Percentiles rank a stretch among this genome's conserved stretches.
phyloP scores from a whole-genome alignment of 202 grass and related monocot genomes.

The Zoysia matrella region DNA sequence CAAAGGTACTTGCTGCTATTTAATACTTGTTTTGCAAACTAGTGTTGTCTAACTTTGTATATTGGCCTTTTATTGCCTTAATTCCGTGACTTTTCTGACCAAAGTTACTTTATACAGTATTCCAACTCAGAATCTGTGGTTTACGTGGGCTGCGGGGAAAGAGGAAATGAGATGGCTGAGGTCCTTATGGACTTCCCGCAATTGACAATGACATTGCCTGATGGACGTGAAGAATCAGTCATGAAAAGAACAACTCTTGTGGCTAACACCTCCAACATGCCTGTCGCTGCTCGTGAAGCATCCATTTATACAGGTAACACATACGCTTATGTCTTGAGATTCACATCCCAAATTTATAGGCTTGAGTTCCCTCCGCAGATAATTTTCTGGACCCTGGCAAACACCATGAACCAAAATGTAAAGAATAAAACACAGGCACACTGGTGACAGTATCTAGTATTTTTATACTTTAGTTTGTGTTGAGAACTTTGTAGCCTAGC shows the following conservation, averaged over 20 bases:
- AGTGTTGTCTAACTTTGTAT: no score
- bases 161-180: constrained; percentile 97
- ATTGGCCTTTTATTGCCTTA: constrained; percentile 15
- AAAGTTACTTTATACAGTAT: constrained; percentile 50
- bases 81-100: not conserved
- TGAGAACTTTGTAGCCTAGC: no score
- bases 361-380: no score
- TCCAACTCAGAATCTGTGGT: constrained; percentile 91
- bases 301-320: constrained; percentile 95
- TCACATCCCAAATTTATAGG: no score
- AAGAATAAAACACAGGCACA: no score
- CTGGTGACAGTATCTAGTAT: no score
- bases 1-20: no score
- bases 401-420: no score
- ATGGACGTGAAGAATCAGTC: constrained; percentile 98
- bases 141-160: constrained; percentile 93
- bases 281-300: constrained; percentile 97
- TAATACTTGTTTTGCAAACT: not conserved
- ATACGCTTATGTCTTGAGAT: no score
- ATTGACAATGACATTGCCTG: constrained; percentile 84
- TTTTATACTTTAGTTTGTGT: no score
- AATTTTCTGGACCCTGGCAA: no score
- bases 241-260: constrained; percentile 99
- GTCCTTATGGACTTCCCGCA: constrained; percentile 95
- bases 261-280: constrained; percentile 99